These are phyloP conservation scores for Batrachochytrium dendrobatidis DNA, from an alignment of 371 early-diverging fungal genomes.

Conservation along the genomic window DNA sequence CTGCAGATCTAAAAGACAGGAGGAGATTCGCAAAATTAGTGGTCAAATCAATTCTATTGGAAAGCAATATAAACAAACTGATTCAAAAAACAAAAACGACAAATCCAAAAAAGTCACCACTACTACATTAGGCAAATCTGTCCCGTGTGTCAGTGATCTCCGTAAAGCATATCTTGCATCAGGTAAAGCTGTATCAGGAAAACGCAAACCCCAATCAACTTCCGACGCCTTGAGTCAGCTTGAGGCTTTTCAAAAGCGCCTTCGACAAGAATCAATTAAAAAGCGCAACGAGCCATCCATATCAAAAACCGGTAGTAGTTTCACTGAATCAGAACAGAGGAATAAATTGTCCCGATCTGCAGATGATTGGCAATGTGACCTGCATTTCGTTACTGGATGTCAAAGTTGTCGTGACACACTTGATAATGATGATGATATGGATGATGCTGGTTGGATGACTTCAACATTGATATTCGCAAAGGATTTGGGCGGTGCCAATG, in stretches of 20 bases:
- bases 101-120: neutral
- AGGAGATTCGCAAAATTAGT: constrained; percentile 7
- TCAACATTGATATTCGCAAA: constrained; percentile 32
- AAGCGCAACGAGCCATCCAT: too few species aligned
- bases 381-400: constrained; percentile 21
- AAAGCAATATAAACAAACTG: neutral
- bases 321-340: too few species aligned
- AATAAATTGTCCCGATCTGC: too few species aligned
- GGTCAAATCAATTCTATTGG: constrained; percentile 11
- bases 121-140: constrained; percentile 3
- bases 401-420: constrained; percentile 19
- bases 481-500: constrained; percentile 34
- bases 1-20: constrained; percentile 2
- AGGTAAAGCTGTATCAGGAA: constrained; percentile 15
- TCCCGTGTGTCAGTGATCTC: neutral
- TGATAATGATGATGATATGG: constrained; percentile 17
- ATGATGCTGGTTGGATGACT: constrained; percentile 34
- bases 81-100: neutral
- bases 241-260: too few species aligned
- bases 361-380: constrained; percentile 26
- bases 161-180: constrained; percentile 15
- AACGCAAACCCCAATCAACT: constrained; percentile 13
- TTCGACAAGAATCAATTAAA: too few species aligned
- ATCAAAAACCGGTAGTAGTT: too few species aligned
- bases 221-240: too few species aligned